A percentile compares a stretch with the other conserved stretches of the same genome.
These are phyloP conservation scores for Sonneratia caseolaris DNA, from an alignment of 345 rosid species.

Conservation along the genomic window DNA sequence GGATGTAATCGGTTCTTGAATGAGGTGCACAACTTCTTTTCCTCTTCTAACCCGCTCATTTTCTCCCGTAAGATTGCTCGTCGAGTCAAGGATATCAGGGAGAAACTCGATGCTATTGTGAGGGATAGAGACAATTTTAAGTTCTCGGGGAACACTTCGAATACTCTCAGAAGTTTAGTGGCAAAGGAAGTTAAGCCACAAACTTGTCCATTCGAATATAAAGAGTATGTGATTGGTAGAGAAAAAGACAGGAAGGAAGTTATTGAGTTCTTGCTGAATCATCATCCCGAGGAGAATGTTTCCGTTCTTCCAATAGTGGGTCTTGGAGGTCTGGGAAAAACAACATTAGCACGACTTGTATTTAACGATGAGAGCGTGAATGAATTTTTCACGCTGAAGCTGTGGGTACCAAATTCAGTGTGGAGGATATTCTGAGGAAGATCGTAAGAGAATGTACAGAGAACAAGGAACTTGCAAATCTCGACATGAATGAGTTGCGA, in stretches of 20 bases:
- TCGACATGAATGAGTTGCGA: neutral
- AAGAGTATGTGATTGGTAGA: neutral
- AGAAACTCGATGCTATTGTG: neutral
- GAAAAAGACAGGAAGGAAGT: constrained; percentile 2
- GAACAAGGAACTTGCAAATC: neutral
- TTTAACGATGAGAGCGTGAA: constrained; percentile 4
- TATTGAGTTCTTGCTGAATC: neutral
- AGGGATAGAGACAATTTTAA: neutral
- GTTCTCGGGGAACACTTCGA: neutral
- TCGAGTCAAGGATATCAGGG: neutral
- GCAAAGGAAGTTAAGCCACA: neutral
- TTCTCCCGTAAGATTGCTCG: neutral
- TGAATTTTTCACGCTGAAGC: neutral
- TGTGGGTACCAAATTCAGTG: constrained; percentile 7
- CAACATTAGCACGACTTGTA: constrained; percentile 9
- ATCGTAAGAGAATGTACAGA: neutral
- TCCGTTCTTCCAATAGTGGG: constrained; percentile 17
- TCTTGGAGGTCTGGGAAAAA: constrained; percentile 20
- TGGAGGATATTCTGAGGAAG: neutral
- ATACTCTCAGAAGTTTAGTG: neutral
- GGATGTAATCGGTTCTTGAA: neutral
- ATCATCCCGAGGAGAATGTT: neutral
- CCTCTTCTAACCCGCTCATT: constrained; percentile 1
- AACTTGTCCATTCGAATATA: neutral
- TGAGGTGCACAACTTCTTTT: constrained; percentile 10